Base-by-base conservation (phyloP, 2,329 filamentous ascomycete genomes). In the Phaeophleospora eucalypticola region DNA sequence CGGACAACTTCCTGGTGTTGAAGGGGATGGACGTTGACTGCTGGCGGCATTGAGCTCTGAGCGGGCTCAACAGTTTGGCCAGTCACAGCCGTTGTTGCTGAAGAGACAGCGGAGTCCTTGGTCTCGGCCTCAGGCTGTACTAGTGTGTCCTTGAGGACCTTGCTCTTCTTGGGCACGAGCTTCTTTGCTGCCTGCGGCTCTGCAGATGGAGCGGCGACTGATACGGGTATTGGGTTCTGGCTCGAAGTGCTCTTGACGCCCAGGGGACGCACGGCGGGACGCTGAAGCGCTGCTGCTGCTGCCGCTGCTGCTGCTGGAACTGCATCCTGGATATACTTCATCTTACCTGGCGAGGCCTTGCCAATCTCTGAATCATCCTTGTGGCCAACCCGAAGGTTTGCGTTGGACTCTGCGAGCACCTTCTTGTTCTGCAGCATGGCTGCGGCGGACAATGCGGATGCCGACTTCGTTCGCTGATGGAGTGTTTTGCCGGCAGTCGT, bases 401-500 rank as follows among this genome's bases (percentile, higher is more conserved):
- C 51, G 43, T 61, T 64, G 35, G 53, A 53, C 45, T 65, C 63
- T 27, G 58, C 63, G 21, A 65, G 54, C n/a, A 63, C 53, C 57
- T 77, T 83, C 52, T 57, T 57, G 39, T 50, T 48, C 39, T 45
- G 41, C 20, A 29, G 21, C 36, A 20, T 21, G 6, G 32, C 36
- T 18, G 17, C 20, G 17, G 41, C 41, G 41, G 46, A 49, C 40
- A 57, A 46, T 34, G 48, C 49, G 15, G 52, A 51, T 16, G 54
- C 57, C 7, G 89, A 94, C 70, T 95, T 95, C 71, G 89, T 84
- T 53, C 86, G 84, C 60, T 89, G 83, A 59, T 94, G 87, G 52
- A 89, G 72, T 43, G 78, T 72, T 65, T 82, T 82, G 57, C 79
- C 78, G 50, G 74, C 54, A 43, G 65, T 63, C 36, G 66, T 68